A percentile compares a stretch with the other conserved stretches of the same genome.
Conservation (phyloP, 2,329 filamentous ascomycete species). For the Diplodia scrobiculata region DNA sequence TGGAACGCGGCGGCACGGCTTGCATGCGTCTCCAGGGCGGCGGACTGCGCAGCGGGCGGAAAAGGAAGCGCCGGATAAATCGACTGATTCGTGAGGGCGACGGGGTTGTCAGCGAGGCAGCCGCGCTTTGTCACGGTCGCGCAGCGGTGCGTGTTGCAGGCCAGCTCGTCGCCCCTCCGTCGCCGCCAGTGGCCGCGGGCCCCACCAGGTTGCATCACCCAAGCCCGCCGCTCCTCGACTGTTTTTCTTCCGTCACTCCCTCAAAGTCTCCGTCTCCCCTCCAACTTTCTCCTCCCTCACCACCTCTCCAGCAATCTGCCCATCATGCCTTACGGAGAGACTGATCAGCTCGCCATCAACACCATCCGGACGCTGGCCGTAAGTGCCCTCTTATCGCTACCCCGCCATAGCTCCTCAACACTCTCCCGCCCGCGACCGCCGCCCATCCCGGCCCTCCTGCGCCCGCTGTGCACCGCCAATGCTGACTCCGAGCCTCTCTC, state of each 20-base stretch:
- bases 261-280: constrained; percentile 20
- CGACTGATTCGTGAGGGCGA: constrained; percentile 12
- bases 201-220: constrained; percentile 27
- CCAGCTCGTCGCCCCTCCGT: constrained; percentile 18
- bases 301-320: constrained; percentile 36
- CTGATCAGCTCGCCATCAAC: constrained; percentile 92
- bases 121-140: constrained; percentile 25
- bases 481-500: constrained; percentile 38
- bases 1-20: not conserved
- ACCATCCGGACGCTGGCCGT: constrained; percentile 96
- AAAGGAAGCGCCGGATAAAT: constrained; percentile 22
- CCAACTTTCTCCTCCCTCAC: constrained; percentile 30
- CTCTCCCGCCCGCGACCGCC: constrained; percentile 28
- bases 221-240: constrained; percentile 25
- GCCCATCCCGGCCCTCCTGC: constrained; percentile 1
- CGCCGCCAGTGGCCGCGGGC: constrained; percentile 1
- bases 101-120: constrained; percentile 19
- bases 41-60: constrained; percentile 10
- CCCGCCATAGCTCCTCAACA: constrained; percentile 34
- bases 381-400: constrained; percentile 52
- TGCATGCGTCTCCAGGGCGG: not conserved
- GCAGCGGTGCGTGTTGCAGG: constrained; percentile 2
- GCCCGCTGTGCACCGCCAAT: constrained; percentile 35
- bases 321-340: constrained; percentile 83
- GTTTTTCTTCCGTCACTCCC: constrained; percentile 30